phyloP scores from a whole-genome alignment of 2,329 filamentous ascomycete genomes.

The Talaromyces albobiverticillius region DNA sequence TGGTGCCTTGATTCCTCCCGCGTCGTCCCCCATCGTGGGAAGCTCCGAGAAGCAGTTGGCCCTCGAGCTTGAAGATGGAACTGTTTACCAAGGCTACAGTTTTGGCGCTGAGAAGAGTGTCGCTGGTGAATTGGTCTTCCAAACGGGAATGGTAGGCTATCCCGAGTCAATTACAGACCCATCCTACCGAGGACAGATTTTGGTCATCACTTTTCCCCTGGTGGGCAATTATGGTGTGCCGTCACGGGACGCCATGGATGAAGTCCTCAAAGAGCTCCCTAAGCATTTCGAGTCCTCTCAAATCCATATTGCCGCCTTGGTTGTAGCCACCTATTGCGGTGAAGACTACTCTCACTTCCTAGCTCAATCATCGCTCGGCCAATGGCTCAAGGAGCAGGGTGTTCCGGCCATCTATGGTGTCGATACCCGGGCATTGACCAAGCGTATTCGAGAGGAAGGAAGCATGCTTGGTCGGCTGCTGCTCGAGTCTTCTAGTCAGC shows the following conservation, averaged over 20 bases:
- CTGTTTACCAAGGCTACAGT: slow-evolving; percentile 88
- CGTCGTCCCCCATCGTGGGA: slow-evolving; percentile 58
- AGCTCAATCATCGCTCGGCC: slow-evolving; percentile 81
- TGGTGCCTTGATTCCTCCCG: slow-evolving; percentile 50
- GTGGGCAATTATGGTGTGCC: slow-evolving; percentile 98
- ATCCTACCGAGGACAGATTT: slow-evolving; percentile 87
- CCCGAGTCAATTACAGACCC: slow-evolving; percentile 90
- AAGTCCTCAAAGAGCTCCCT: slow-evolving; percentile 79
- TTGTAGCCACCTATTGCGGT: slow-evolving; percentile 79
- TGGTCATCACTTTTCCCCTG: slow-evolving; percentile 93
- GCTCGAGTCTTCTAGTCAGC: slow-evolving; percentile 59
- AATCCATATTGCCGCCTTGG: slow-evolving; percentile 90
- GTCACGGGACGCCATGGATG: slow-evolving; percentile 77
- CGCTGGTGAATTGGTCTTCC: slow-evolving; percentile 96
- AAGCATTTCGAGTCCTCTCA: slow-evolving; percentile 89
- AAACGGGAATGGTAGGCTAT: slow-evolving; percentile 99
- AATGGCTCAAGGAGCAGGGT: slow-evolving; percentile 94
- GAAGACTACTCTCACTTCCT: slow-evolving; percentile 96
- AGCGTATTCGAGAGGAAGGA: slow-evolving; percentile 88
- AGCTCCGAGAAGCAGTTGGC: slow-evolving; percentile 64
- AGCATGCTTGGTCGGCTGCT: slow-evolving; percentile 94
- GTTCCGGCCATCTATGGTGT: slow-evolving; percentile 93
- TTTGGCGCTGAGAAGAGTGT: slow-evolving; percentile 94
- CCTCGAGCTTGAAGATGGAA: slow-evolving; percentile 90
- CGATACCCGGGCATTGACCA: slow-evolving; percentile 89